Percentiles rank a stretch among this genome's conserved stretches.
phyloP scores from a whole-genome alignment of 257 asterid genomes.

The Lycium barbarum region DNA sequence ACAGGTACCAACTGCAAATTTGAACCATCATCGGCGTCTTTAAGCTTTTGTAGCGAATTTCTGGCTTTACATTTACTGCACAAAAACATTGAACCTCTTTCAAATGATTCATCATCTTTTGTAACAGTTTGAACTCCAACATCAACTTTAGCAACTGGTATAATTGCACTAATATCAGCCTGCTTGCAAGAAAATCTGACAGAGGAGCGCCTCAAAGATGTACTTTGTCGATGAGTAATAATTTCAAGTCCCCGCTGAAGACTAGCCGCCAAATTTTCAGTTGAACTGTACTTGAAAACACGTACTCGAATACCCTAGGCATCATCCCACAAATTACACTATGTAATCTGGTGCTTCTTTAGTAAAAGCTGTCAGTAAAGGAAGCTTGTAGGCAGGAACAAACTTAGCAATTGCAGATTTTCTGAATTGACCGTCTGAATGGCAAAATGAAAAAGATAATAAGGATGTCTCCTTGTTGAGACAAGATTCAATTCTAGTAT shows the following conservation, averaged over 20 bases:
- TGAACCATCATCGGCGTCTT: conserved; percentile 52
- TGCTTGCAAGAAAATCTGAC: conserved; percentile 77
- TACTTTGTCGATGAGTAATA: conserved; percentile 63
- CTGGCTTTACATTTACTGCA: conserved; percentile 76
- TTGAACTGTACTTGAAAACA: conserved; percentile 85
- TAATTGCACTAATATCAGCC: conserved; percentile 55
- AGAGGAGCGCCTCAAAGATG: conserved; percentile 76
- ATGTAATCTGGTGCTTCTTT: conserved; percentile 87
- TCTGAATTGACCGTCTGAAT: conserved; percentile 72
- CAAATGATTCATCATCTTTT: conserved; percentile 45
- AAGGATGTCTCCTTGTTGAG: background rate
- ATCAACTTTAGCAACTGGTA: conserved; percentile 77
- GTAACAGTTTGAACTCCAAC: conserved; percentile 79
- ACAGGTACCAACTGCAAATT: conserved; percentile 88
- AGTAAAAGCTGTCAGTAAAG: conserved; percentile 26
- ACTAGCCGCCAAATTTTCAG: conserved; percentile 81
- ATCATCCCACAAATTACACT: conserved; percentile 93
- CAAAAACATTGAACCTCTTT: conserved; percentile 43
- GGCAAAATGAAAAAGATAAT: background rate
- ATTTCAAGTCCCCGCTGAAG: conserved; percentile 90
- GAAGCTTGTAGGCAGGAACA: conserved; percentile 72
- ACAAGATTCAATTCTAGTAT: background rate
- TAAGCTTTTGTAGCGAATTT: conserved; percentile 46
- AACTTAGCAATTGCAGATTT: conserved; percentile 71
- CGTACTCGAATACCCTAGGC: conserved; percentile 87